Base-by-base conservation (phyloP, 2,329 filamentous ascomycete species). In the Beauveria sp. region DNA sequence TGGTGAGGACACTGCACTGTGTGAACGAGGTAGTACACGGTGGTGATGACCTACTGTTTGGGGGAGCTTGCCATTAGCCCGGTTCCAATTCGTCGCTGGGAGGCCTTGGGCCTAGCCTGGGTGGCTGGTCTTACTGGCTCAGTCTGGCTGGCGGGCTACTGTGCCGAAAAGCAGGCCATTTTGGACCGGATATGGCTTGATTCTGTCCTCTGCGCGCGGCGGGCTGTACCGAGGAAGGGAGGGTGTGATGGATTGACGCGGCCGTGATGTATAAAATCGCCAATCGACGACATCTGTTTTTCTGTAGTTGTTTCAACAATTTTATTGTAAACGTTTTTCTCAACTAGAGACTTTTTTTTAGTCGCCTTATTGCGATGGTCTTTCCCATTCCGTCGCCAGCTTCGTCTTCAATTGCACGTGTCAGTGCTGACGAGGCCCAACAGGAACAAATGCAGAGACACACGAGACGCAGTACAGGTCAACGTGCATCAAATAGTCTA, bases 11-110 rank as follows among this genome's bases (percentile, higher is more conserved):
- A 6, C 10, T 6, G 18, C 24, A 67, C 70, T 64, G 70, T 72
- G 62, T 22, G 8, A n/a, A 14, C 0, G 0, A 3, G 0, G 1
- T 0, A 12, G 12, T 10, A 52, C 63, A 70, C 67, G 59, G 65
- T 65, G 24, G 5, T 28, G 60, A 58, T 62, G 50, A 54, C 55
- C 41, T 41, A 22, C 37, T 24, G 22, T 50, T 62, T 52, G 34
- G 50, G 28, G 5, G 55, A 62, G 61, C 66, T 67, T 68, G 64
- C 61, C 63, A 67, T 66, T 66, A 62, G 58, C 61, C 63, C 63
- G 64, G 53, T 63, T 65, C 62, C 63, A 64, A 67, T 68, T 68
- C 64, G 66, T 67, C 64, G 40, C 63, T 24, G 50, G 50, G 20
- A 9, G 26, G 34, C 5, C 41, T 18, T 18, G 9, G 41, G 41